Base-by-base conservation (phyloP, 345 rosid genomes). In the Salix koriyanagi region DNA sequence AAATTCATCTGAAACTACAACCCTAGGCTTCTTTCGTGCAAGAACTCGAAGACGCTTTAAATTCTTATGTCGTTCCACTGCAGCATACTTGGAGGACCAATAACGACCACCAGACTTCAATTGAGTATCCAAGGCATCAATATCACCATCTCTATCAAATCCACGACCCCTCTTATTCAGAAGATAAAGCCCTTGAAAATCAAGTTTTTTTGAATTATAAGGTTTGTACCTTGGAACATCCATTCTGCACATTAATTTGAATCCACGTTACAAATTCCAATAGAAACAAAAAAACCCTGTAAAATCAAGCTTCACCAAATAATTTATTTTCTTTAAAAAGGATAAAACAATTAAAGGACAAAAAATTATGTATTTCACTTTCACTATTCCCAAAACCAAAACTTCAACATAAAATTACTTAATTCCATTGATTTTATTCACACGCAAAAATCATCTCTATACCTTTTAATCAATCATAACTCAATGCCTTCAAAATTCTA, bases 61-160 rank as follows among this genome's bases (percentile, higher is more conserved):
- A 72, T 82, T 90, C 83, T 82, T 91, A 72, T 87, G 87, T 6
- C 86, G 86, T 74, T 92, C 95, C 54, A 93, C 70, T 58, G 94
- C 96, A 12, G 91, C 91, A 80, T 89, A 79, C 80, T 90, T 93
- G 1, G 93, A 79, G 76, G 93, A 92, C 97, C 98, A 96, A 81
- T 93, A 96, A 26, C 99, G 89, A 67, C 88, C 92, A 82, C 82
- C 84, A 50, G 96, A 87, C 83, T 89, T 93, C 48, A 88, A 79
- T 82, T 85, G 88, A 61, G 76, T 71, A 30, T 96, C 95, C 89
- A 89, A 79, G 28, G 86, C 86, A 81, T 88, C 92, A 81, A 84
- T 76, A 84, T 96, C 99, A 56, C 74, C 84, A 84, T 93, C 99
- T 50, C 84, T 71, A 50, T 90, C 93, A 75, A 91, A 81, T 32